Conservation (phyloP, 1,284 basidiomycete species). For the Sporisorium iseilematis-ciliati region DNA sequence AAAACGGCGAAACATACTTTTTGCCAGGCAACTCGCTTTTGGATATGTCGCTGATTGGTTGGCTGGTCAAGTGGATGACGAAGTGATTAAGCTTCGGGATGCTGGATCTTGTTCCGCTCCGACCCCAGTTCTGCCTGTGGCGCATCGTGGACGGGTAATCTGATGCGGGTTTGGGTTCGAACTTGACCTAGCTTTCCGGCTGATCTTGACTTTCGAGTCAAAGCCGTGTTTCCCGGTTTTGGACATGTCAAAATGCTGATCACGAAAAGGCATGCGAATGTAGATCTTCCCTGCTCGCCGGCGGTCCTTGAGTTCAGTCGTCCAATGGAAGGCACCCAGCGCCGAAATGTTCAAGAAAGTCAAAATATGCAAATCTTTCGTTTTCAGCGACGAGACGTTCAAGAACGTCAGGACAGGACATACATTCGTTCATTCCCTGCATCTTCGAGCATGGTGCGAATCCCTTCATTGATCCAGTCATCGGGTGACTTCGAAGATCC, state of each 20-base stretch:
- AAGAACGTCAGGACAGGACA: too few species aligned
- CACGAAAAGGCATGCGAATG: neutral
- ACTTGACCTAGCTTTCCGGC: neutral
- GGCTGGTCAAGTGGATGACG: neutral
- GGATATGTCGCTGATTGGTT: neutral
- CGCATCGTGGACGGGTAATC: neutral
- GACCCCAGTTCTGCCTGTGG: neutral
- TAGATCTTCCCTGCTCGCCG: neutral
- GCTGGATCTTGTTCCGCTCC: neutral
- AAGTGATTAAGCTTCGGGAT: neutral
- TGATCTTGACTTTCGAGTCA: neutral
- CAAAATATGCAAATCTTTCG: too few species aligned
- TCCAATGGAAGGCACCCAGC: too few species aligned
- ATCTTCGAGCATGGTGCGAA: too few species aligned
- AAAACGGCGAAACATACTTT: constrained; percentile 1
- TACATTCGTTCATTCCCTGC: too few species aligned
- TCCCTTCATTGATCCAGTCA: too few species aligned
- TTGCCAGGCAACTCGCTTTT: neutral
- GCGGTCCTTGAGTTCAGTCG: too few species aligned
- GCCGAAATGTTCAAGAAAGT: too few species aligned
- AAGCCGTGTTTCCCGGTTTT: neutral
- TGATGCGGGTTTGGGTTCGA: neutral
- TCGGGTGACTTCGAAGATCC: too few species aligned
- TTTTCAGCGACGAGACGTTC: too few species aligned
- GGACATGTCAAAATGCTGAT: neutral